Evolutionary conservation across 1,284 basidiomycete genomes (phyloP), one percentile per base, ranked within the genome.

Genomic region (Sporisorium graminicola): DNA sequence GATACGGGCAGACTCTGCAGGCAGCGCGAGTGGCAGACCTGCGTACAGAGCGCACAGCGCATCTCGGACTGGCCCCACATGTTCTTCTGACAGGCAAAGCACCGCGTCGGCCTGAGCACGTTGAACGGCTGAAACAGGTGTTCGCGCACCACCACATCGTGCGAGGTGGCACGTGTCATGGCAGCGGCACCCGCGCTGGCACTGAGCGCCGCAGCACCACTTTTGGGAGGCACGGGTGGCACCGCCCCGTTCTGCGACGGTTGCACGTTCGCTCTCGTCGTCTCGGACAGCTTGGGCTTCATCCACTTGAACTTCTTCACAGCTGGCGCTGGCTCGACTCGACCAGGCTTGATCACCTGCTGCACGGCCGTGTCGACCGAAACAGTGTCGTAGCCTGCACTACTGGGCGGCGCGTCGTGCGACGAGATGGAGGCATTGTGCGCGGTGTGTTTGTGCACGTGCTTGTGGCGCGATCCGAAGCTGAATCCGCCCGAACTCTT

Each of bases 31-130:
- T 84, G 83, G 47, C 81, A 82, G 18, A 75, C 76, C 42, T 80
- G 79, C 18, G 74, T 67, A 50, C 83, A 84, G 14, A 78, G 64
- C 69, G 91, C 90, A 85, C 96, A 99, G 35, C 93, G 91, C 65
- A 94, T 89, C 86, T 90, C 89, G 59, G 95, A 94, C 42, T 95
- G 91, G 6, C 96, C 96, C 95, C 95, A 99, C 91, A 99, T 92
- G 88, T 98, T 99, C 84, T 98, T 97, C 43, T 92, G 92, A 85
- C 96, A 99, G 64, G 96, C 92, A 82, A 98, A 95, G 85, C 96
- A 99, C 50, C 94, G 89, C 18, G 93, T 92, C 63, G 97, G 93
- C 35, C 95, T 90, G 69, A 99, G 88, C 24, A 95, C 90, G 82
- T 92, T 96, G 81, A 94, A 89, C 71, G 93, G 94, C 85, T 95